Base-by-base conservation (phyloP, 2,329 filamentous ascomycete species). In the Aspergillus terreus region DNA sequence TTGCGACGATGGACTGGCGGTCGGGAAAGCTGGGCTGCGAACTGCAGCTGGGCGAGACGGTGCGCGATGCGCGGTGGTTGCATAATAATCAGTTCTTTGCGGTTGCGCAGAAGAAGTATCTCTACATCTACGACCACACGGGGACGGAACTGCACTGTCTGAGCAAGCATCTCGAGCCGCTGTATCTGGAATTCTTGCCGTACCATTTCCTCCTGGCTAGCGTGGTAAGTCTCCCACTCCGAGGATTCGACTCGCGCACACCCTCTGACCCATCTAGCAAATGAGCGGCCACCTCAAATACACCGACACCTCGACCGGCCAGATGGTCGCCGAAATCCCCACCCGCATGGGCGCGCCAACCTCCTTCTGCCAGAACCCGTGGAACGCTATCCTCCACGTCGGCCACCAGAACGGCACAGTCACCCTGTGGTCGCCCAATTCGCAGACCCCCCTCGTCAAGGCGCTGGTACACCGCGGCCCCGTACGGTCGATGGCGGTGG, bases 1-100 rank as follows among this genome's bases (percentile, higher is more conserved):
- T 99, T 58, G 92, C 94, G 51, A 92, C 89, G 0, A 95, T 97
- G 83, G 92, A 99, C 72, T 99, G 94, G 92, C 81, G 92, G 57
- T 87, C 88, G 60, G 92, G 92, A 40, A 96, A 92, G 71, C 76
- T 96, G 53, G 90, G 89, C 6, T 96, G 91, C 68, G 94, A 99
- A 70, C 65, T 97, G 57, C 90, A 99, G 68, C 78, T 99, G 56
- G 84, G 86, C 46, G 94, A 99, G 77, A 97, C 91, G 0, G 81
- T 97, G 11, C 81, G 92, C 47, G 92, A 96, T 72, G 87, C 87
- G 23, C 87, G 86, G 66, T 99, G 91, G 88, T 79, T 97, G 63
- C 91, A 96, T 74, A 96, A 96, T 69, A 92, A 94, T 70, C 90
- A 96, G 67, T 75, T 84, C 73, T 96, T 97, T 73, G 92, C 92